Percentiles rank a stretch among this genome's conserved stretches.
Conservation (phyloP, 108 stramenopile genomes). For the Nitzschia sp. region DNA sequence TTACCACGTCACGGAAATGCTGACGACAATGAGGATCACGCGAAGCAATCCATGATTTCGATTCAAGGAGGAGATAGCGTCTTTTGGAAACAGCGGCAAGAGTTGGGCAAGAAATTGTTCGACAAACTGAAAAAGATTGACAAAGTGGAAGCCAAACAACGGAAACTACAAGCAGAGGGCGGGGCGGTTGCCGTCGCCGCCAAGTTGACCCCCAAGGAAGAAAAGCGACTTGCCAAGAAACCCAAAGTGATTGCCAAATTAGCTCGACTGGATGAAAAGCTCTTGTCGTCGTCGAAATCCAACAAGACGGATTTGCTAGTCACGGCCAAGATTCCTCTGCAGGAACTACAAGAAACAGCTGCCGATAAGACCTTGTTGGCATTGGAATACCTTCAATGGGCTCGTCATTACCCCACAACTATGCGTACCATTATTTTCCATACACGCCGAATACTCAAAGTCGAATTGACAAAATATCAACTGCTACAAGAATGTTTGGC, state of each 20-base stretch:
- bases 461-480: constrained; percentile 71
- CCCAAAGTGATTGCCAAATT: constrained; percentile 48
- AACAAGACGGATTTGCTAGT: not conserved
- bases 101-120: constrained; percentile 43
- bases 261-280: constrained; percentile 19
- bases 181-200: not conserved
- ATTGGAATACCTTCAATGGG: constrained; percentile 78
- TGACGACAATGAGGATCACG: not conserved
- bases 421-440: constrained; percentile 89
- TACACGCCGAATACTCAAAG: constrained; percentile 80
- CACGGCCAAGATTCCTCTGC: constrained; percentile 20
- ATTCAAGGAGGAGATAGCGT: constrained; percentile 26
- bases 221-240: constrained; percentile 38
- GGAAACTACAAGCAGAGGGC: constrained; percentile 1
- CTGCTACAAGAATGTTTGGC: constrained; percentile 87
- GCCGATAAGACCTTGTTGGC: constrained; percentile 55
- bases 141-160: constrained; percentile 46
- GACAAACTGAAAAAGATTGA: constrained; percentile 73
- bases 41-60: not conserved
- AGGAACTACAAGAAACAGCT: constrained; percentile 47
- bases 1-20: constrained; percentile 49
- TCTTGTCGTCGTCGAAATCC: constrained; percentile 12
- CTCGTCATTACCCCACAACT: constrained; percentile 66
- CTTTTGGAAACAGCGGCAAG: constrained; percentile 6
- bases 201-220: constrained; percentile 29